A percentile compares a stretch with the other conserved stretches of the same genome.
phyloP scores from a whole-genome alignment of 2,329 filamentous ascomycete genomes.

The Sclerotinia spermophila region DNA sequence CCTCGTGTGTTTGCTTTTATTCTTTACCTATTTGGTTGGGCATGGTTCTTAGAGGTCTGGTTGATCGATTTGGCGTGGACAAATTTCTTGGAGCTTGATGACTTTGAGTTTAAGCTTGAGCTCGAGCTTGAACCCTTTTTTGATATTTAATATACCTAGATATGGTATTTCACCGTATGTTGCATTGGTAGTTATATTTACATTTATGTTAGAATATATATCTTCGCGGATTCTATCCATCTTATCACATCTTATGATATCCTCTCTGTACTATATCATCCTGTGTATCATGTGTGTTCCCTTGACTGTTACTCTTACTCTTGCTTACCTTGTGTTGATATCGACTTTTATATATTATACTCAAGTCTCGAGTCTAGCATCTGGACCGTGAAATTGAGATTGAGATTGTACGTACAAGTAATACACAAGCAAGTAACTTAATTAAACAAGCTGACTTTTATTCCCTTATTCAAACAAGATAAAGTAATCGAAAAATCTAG shows the following conservation, averaged over 20 bases:
- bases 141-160: neutral
- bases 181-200: neutral
- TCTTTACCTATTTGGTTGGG: neutral
- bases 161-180: neutral
- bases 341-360: too few species aligned
- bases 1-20: neutral
- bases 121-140: neutral
- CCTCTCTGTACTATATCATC: too few species aligned
- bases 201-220: neutral
- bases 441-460: too few species aligned
- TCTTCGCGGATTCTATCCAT: neutral
- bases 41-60: neutral
- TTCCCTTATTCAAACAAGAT: too few species aligned
- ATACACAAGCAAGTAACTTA: too few species aligned
- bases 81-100: neutral
- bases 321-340: neutral
- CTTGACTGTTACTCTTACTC: neutral
- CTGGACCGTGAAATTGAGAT: too few species aligned
- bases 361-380: too few species aligned
- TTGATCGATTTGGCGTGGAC: neutral
- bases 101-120: neutral
- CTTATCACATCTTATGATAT: neutral
- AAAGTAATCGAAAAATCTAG: too few species aligned
- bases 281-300: too few species aligned
- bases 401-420: too few species aligned